Base-by-base conservation (phyloP, 768 basidiomycete species). In the Lactarius hengduanensis region DNA sequence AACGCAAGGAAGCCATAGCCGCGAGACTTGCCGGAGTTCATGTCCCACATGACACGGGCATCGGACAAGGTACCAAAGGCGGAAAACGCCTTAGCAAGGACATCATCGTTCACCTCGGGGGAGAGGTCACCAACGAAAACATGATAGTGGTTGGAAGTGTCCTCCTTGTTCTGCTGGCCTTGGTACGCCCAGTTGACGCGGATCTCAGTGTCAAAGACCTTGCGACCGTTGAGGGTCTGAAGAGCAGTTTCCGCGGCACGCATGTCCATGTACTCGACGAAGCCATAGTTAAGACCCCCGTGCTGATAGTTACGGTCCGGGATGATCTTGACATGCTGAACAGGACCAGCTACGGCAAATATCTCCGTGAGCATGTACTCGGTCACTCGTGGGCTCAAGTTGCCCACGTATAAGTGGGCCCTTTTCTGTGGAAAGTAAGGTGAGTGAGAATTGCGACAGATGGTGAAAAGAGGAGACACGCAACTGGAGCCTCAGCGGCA, bases 101-200 rank as follows among this genome's bases (percentile, higher is more conserved):
- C 94, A 20, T 96, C 95, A 73, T 99, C 97, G 76, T 94, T 98
- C 76, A 99, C 96, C 77, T 99, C 97, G 28, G 97, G 96, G 72
- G 92, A 94, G 73, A 99, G 91, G 81, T 99, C 97, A n/a, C 97
- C 97, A 70, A 98, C 96, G 78, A 99, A 99, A 73, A 99, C 95
- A 76, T 99, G 97, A 79, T 87, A 98, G 78, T 99, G 97, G 71
- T 89, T 89, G 57, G 94, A 93, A 54, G 97, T 96, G 78, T 99
- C 97, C 80, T 99, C 97, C 82, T 98, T 98, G 80, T 94, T 95
- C 84, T 96, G 92, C 75, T 91, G 88, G 73, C 95, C 96, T 78
- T 98, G 96, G 78, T 98, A 98, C 41, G 97, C 97, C 97, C 97
- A 99, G 77, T 99, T 99, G 81, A 98, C 96, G 71, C 94, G 89